phyloP scores from a whole-genome alignment of 768 basidiomycete species.

The Pulveroboletus sp. region DNA sequence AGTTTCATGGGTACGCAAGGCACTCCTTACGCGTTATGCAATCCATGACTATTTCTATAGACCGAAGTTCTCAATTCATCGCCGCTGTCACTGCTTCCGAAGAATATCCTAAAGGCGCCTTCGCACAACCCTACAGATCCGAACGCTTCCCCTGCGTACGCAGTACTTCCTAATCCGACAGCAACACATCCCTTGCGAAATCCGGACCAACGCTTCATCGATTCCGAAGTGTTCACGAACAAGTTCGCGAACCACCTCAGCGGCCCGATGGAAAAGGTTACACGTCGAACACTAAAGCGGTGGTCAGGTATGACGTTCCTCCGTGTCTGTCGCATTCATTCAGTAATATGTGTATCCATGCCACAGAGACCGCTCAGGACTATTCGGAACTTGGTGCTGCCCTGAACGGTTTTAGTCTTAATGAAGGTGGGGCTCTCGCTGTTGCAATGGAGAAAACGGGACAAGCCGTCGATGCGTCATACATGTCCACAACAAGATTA shows the following conservation, averaged over 20 bases:
- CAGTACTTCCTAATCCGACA: slow-evolving; percentile 84
- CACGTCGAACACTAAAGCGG: slow-evolving; percentile 83
- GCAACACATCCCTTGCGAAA: slow-evolving; percentile 82
- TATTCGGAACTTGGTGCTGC: slow-evolving; percentile 88
- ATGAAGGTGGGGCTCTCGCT: slow-evolving; percentile 70
- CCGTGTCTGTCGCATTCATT: slow-evolving; percentile 1
- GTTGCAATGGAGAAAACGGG: slow-evolving; percentile 93
- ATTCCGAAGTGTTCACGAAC: slow-evolving; percentile 92
- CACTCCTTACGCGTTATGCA: neutral
- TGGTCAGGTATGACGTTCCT: slow-evolving; percentile 71
- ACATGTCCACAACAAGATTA: slow-evolving; percentile 85
- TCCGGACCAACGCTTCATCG: slow-evolving; percentile 93
- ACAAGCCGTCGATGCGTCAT: slow-evolving; percentile 92
- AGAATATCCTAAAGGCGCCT: slow-evolving; percentile 93
- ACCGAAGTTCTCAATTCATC: slow-evolving; percentile 90
- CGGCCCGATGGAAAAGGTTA: slow-evolving; percentile 95
- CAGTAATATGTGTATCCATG: slow-evolving; percentile 2
- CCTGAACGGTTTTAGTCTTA: slow-evolving; percentile 89
- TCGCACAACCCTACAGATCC: slow-evolving; percentile 90
- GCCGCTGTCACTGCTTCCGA: slow-evolving; percentile 85
- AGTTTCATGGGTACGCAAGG: slow-evolving; percentile 79
- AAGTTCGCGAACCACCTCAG: slow-evolving; percentile 91
- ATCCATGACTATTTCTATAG: slow-evolving; percentile 36
- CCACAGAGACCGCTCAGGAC: slow-evolving; percentile 73
- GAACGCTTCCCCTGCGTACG: slow-evolving; percentile 66